These are phyloP conservation scores for Nakaseomyces kungkrabaensis DNA, from an alignment of 1,139 yeast species.

Conservation along the genomic window DNA sequence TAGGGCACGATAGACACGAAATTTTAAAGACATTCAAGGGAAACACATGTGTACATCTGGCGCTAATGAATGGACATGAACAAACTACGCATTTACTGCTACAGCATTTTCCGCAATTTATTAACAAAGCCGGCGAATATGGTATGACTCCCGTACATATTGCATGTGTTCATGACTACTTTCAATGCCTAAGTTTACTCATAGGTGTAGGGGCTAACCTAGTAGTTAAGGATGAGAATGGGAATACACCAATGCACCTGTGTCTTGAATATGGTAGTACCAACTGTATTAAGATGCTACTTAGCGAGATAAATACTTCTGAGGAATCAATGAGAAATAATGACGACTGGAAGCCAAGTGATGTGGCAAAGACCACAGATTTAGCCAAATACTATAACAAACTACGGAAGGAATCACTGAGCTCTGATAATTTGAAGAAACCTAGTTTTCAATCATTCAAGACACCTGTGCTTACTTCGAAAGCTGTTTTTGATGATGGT, in stretches of 20 bases:
- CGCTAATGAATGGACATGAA: slow-evolving; percentile 58
- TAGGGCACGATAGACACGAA: slow-evolving; percentile 43
- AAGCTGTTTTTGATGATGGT: slow-evolving; percentile 21
- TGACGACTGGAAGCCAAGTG: slow-evolving; percentile 63
- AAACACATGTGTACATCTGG: slow-evolving; percentile 68
- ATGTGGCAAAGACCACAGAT: slow-evolving; percentile 43
- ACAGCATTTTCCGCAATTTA: slow-evolving; percentile 64
- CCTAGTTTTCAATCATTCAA: slow-evolving; percentile 16
- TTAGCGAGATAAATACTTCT: slow-evolving; percentile 32
- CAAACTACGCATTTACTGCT: slow-evolving; percentile 75
- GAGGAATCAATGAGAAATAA: slow-evolving; percentile 43
- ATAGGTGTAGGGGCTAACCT: slow-evolving; percentile 77
- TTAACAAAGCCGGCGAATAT: slow-evolving; percentile 50
- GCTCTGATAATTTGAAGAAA: slow-evolving; percentile 9
- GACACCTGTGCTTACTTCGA: slow-evolving; percentile 17
- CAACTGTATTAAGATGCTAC: slow-evolving; percentile 51
- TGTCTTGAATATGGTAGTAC: slow-evolving; percentile 70
- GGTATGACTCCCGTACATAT: slow-evolving; percentile 67
- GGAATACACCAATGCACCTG: slow-evolving; percentile 71
- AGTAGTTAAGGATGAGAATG: slow-evolving; percentile 47
- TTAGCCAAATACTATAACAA: slow-evolving; percentile 31
- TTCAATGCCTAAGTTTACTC: slow-evolving; percentile 59
- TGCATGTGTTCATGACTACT: slow-evolving; percentile 57
- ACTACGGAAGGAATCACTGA: slow-evolving; percentile 11
- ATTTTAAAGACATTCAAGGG: slow-evolving; percentile 51